Conservation (phyloP, 441 rosid genomes). For the Croton setiger region DNA sequence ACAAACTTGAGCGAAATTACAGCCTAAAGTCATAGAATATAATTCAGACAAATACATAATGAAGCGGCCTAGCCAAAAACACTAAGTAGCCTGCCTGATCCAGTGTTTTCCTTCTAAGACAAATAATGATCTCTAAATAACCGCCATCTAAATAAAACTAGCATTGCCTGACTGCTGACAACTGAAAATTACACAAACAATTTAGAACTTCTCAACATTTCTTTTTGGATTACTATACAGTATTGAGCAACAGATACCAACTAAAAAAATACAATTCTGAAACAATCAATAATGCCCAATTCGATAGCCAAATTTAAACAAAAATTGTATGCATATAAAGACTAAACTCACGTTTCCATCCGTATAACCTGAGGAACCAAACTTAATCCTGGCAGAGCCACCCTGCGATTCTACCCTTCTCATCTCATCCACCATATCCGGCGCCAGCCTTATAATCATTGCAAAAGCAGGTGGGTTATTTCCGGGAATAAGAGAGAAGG, state of each 20-base stretch:
- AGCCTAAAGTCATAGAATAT: background rate
- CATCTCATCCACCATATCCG: conserved; percentile 94
- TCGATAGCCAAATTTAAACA: background rate
- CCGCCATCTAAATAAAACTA: background rate
- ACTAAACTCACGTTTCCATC: conserved; percentile 68
- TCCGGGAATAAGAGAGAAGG: conserved; percentile 63
- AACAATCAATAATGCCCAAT: background rate
- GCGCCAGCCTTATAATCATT: conserved; percentile 76
- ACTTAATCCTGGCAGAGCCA: conserved; percentile 74
- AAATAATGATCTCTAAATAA: background rate
- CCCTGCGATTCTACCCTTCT: conserved; percentile 74
- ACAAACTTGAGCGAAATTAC: background rate
- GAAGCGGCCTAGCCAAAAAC: background rate
- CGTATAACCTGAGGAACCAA: conserved; percentile 64
- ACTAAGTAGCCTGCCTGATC: background rate
- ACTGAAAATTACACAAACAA: background rate
- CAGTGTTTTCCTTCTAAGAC: background rate
- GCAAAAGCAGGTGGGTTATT: conserved; percentile 63
- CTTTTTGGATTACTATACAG: background rate
- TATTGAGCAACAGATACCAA: background rate
- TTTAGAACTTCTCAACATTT: background rate
- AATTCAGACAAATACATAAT: background rate
- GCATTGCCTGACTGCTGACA: background rate
- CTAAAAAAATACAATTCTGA: background rate
- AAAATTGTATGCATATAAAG: background rate